phyloP scores from a whole-genome alignment of 1,284 basidiomycete species.

The Amylostereum areolatum region DNA sequence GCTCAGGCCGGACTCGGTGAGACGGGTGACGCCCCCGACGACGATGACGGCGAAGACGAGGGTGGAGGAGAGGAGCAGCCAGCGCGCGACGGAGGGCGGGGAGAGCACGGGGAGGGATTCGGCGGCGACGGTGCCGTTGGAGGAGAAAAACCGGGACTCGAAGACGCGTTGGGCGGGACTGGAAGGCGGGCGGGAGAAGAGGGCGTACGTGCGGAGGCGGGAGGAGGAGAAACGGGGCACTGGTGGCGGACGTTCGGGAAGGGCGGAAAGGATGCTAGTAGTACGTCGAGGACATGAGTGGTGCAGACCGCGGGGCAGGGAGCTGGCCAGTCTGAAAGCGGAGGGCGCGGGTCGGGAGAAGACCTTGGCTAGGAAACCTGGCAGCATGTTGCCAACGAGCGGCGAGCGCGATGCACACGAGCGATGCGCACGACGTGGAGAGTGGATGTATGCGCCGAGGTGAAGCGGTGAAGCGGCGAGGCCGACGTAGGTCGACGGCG shows the following conservation, averaged over 20 bases:
- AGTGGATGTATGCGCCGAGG: too few relatives aligned
- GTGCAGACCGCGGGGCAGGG: too few relatives aligned
- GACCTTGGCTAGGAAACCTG: too few relatives aligned
- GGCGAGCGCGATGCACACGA: too few relatives aligned
- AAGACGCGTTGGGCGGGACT: constrained; percentile 13
- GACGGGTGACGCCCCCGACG: constrained; percentile 92
- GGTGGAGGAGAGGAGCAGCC: constrained; percentile 80
- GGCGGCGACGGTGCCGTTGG: constrained; percentile 24
- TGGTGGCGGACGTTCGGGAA: not conserved
- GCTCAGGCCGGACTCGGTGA: constrained; percentile 96
- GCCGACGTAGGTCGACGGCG: too few relatives aligned
- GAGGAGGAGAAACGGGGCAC: not conserved
- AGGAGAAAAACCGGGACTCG: constrained; percentile 37
- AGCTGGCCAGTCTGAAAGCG: too few relatives aligned
- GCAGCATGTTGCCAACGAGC: too few relatives aligned
- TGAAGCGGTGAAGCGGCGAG: too few relatives aligned
- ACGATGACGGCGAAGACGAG: constrained; percentile 91
- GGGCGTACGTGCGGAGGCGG: constrained; percentile 1
- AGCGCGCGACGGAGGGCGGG: constrained; percentile 70
- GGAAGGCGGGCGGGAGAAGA: constrained; percentile 5
- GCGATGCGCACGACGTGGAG: too few relatives aligned
- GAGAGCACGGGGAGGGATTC: constrained; percentile 55
- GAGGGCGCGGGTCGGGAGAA: too few relatives aligned
- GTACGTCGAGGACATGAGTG: too few relatives aligned
- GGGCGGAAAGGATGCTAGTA: not conserved